phyloP scores from a whole-genome alignment of 176 grass and related monocot species.

The Secale cereale region DNA sequence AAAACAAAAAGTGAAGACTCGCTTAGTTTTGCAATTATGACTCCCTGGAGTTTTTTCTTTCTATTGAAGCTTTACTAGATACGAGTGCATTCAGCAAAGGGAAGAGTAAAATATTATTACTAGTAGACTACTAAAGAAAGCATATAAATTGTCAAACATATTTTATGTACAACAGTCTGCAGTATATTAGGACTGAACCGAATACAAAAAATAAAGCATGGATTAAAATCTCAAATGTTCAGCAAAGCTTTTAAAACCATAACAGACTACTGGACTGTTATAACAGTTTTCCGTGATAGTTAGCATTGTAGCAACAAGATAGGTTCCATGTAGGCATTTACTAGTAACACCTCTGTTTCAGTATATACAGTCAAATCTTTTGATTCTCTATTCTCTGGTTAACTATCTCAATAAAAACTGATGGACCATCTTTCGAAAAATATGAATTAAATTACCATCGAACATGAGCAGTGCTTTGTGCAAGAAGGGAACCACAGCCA shows the following conservation, averaged over 20 bases:
- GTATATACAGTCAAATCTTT: neutral
- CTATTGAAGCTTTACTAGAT: neutral
- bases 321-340: conserved; percentile 13
- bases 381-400: neutral
- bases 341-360: neutral
- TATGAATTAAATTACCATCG: conserved; percentile 54
- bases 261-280: neutral
- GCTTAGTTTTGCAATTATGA: neutral
- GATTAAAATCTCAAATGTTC: neutral
- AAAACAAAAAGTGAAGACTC: neutral
- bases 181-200: neutral
- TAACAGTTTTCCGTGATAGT: too few species aligned
- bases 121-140: neutral
- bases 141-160: neutral
- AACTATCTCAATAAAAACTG: neutral
- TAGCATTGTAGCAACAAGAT: neutral
- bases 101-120: neutral
- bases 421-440: neutral
- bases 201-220: conserved; percentile 3
- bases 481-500: conserved; percentile 75
- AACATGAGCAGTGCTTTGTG: conserved; percentile 66
- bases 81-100: neutral
- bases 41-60: neutral
- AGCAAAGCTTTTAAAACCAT: neutral
- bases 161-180: neutral